phyloP scores from a whole-genome alignment of 1,139 yeast genomes.

The Entelexis paramagnoliae region DNA sequence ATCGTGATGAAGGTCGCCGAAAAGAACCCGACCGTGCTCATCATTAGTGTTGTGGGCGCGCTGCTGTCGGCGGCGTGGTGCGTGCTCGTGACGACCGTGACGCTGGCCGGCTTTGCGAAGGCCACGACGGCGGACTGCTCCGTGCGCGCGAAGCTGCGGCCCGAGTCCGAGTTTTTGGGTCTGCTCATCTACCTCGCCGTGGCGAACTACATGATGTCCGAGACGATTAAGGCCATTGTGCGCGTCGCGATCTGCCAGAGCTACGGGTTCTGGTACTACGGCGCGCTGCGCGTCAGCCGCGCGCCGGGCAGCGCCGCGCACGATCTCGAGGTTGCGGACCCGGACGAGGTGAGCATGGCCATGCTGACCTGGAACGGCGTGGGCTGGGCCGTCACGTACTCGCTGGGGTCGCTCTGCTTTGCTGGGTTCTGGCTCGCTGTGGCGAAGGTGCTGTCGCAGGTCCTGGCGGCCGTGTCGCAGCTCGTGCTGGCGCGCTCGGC shows the following conservation, averaged over 20 bases:
- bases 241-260: slow-evolving; percentile 80
- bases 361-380: slow-evolving; percentile 46
- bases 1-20: slow-evolving; percentile 69
- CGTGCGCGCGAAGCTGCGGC: slow-evolving; percentile 55
- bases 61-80: slow-evolving; percentile 55
- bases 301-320: not conserved
- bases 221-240: slow-evolving; percentile 72
- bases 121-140: slow-evolving; percentile 40
- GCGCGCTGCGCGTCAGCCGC: not conserved
- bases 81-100: slow-evolving; percentile 52
- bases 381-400: slow-evolving; percentile 71
- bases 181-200: slow-evolving; percentile 57
- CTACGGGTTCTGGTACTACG: slow-evolving; percentile 84
- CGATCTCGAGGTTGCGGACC: not conserved
- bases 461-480: slow-evolving; percentile 40
- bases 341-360: slow-evolving; percentile 6
- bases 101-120: slow-evolving; percentile 61
- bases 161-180: slow-evolving; percentile 58
- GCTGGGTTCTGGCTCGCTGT: slow-evolving; percentile 76
- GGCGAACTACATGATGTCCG: slow-evolving; percentile 78
- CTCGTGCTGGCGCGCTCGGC: slow-evolving; percentile 36
- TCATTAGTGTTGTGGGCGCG: slow-evolving; percentile 56
- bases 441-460: slow-evolving; percentile 53
- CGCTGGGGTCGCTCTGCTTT: slow-evolving; percentile 83
- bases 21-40: slow-evolving; percentile 55